phyloP scores from a whole-genome alignment of 345 rosid genomes.

The Melaleuca alternifolia region DNA sequence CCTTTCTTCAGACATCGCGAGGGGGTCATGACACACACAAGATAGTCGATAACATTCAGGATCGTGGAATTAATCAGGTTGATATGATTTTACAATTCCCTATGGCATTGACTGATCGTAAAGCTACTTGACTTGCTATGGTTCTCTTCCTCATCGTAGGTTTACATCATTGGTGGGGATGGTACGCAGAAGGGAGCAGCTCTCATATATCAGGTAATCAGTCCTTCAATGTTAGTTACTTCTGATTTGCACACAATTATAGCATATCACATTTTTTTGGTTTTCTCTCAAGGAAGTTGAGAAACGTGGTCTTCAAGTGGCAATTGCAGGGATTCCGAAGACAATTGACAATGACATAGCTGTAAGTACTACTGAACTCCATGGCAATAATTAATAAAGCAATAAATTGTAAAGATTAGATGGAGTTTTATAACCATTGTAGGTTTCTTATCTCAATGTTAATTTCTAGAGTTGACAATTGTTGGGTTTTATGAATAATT shows the following conservation, averaged over 20 bases:
- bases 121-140: not conserved
- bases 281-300: constrained; percentile 65
- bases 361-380: constrained; percentile 30
- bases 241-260: not conserved
- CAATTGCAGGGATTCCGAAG: constrained; percentile 87
- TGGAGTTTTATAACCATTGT: not conserved
- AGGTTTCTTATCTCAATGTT: not conserved
- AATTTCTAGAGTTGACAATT: not conserved
- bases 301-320: constrained; percentile 77
- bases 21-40: constrained; percentile 89
- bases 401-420: not conserved
- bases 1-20: constrained; percentile 73
- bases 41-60: constrained; percentile 93
- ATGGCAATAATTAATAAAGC: not conserved
- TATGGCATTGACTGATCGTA: not conserved
- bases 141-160: constrained; percentile 28
- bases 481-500: not conserved
- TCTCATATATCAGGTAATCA: constrained; percentile 58
- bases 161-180: constrained; percentile 92
- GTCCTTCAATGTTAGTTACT: not conserved
- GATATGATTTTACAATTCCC: not conserved
- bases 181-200: constrained; percentile 90
- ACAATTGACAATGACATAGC: constrained; percentile 88
- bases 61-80: constrained; percentile 89
- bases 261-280: not conserved